These are phyloP conservation scores for Penicillium tannophilum DNA, from an alignment of 495 filamentous ascomycete species.

Conservation along the genomic window DNA sequence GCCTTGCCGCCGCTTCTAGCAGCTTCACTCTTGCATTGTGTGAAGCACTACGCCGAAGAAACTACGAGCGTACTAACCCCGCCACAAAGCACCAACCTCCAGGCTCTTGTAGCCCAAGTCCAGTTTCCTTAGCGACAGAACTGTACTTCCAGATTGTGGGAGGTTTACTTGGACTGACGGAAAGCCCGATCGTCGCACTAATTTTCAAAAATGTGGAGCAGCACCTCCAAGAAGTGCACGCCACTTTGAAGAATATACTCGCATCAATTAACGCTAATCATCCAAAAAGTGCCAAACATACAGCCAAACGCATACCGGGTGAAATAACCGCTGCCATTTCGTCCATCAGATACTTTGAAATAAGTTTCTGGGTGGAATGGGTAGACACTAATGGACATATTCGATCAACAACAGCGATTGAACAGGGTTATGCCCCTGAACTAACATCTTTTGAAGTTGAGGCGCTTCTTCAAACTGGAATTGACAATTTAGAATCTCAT, in stretches of 20 bases:
- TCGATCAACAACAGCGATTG: neutral
- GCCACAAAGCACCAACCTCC: neutral
- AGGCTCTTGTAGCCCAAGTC: neutral
- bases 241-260: neutral
- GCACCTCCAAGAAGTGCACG: neutral
- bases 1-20: neutral
- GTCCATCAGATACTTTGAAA: neutral
- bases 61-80: neutral
- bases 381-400: neutral
- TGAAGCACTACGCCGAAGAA: slow-evolving; percentile 7
- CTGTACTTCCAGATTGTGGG: slow-evolving; percentile 21
- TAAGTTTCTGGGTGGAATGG: neutral
- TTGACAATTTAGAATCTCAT: neutral
- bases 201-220: slow-evolving; percentile 10
- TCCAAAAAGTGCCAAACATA: neutral
- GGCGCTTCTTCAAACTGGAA: neutral
- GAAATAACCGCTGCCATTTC: neutral
- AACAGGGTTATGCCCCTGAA: neutral
- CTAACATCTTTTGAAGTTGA: neutral
- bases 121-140: slow-evolving; percentile 11
- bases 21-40: neutral
- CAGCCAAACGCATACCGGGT: neutral
- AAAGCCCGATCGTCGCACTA: neutral
- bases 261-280: neutral
- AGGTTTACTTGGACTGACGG: slow-evolving; percentile 10